A percentile compares a stretch with the other conserved stretches of the same genome.
These are phyloP conservation scores for Macrocybe sp. DNA, from an alignment of 1,284 basidiomycete species.

Conservation along the genomic window DNA sequence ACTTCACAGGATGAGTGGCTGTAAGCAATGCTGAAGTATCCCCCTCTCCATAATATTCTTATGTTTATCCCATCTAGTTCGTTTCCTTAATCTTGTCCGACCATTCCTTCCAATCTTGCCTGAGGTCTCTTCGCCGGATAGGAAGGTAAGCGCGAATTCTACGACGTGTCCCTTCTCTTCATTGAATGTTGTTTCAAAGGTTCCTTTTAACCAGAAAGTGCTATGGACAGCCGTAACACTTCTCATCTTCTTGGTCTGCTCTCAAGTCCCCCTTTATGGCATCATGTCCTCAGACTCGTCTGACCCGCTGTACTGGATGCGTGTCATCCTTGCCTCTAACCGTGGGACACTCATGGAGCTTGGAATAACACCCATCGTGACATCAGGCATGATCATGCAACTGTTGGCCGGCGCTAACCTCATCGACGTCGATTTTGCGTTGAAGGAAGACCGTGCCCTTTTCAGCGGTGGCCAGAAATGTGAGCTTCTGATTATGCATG, in stretches of 20 bases:
- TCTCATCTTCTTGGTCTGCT: constrained; percentile 96
- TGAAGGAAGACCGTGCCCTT: constrained; percentile 96
- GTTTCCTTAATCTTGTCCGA: constrained; percentile 93
- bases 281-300: constrained; percentile 98
- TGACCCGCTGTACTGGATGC: constrained; percentile 99
- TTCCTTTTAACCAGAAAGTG: constrained; percentile 94
- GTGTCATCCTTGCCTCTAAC: constrained; percentile 98
- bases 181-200: too few species aligned
- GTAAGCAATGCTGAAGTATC: constrained; percentile 27
- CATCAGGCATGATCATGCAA: constrained; percentile 99
- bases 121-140: constrained; percentile 93
- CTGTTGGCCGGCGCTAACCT: constrained; percentile 96
- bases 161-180: too few species aligned
- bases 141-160: constrained; percentile 58
- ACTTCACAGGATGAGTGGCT: constrained; percentile 38
- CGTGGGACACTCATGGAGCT: constrained; percentile 99
- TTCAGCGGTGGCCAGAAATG: constrained; percentile 97
- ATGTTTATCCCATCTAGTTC: constrained; percentile 46
- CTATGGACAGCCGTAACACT: constrained; percentile 97
- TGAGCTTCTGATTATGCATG: too few species aligned
- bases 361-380: constrained; percentile 96
- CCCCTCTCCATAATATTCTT: too few species aligned
- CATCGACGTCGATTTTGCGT: constrained; percentile 94
- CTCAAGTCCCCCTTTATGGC: constrained; percentile 94
- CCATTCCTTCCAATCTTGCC: constrained; percentile 92